These are phyloP conservation scores for Pichia californica DNA, from an alignment of 805 yeast genomes.

Conservation along the genomic window DNA sequence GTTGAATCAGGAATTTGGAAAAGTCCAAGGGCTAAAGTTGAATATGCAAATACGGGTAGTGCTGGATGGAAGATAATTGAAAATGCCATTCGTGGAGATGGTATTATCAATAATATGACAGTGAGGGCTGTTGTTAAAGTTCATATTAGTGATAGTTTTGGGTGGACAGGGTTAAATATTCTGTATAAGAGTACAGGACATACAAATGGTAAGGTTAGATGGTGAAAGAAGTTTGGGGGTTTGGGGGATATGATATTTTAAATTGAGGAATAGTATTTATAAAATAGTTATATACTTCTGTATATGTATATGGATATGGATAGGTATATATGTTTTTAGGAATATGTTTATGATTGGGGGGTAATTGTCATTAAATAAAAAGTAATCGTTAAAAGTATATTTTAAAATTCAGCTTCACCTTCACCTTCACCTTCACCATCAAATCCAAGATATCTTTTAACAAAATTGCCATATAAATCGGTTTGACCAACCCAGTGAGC, in stretches of 20 bases:
- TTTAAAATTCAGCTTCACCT: neutral
- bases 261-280: no score
- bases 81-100: conserved; percentile 44
- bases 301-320: no score
- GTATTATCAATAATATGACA: conserved; percentile 33
- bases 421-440: conserved; percentile 3
- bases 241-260: no score
- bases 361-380: neutral
- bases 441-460: conserved; percentile 11
- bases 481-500: conserved; percentile 14
- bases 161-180: conserved; percentile 27
- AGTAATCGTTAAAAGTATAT: neutral
- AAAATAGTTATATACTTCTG: no score
- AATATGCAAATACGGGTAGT: conserved; percentile 33
- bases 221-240: no score
- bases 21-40: conserved; percentile 45
- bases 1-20: conserved; percentile 48
- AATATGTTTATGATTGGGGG: neutral
- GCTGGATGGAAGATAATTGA: conserved; percentile 44
- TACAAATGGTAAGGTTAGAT: conserved; percentile 5
- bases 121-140: conserved; percentile 39
- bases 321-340: no score
- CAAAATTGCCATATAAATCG: conserved; percentile 13
- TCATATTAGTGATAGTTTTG: conserved; percentile 32
- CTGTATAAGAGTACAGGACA: conserved; percentile 28